Evolutionary conservation across 2,329 filamentous ascomycete species (phyloP), one percentile per base, ranked within the genome.

Genomic region (Verticillium nubilum): DNA sequence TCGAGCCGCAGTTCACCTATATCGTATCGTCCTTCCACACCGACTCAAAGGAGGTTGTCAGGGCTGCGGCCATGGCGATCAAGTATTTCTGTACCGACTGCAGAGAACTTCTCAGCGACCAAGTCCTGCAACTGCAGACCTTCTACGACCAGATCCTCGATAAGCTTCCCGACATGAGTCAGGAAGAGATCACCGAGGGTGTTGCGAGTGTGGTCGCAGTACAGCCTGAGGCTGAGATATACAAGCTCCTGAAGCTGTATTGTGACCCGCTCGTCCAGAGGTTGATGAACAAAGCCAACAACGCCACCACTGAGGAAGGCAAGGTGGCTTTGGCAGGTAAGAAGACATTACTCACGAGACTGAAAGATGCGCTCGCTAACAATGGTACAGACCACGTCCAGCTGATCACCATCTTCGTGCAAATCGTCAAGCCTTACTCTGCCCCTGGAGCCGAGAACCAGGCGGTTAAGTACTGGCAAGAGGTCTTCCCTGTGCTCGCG

Each of bases 81-180:
- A 96, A 96, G 69, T 99, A 95, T 78, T 93, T 99, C 75, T 98
- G 96, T 70, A 92, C 89, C 15, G 95, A 99, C 75, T 99, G 95
- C 79, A 92, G 90, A 66, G 86, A 92, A 69, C 81, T 97, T 35
- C 83, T 99, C 26, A 90, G 91, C 65, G 87, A 84, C 5, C 93
- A 96, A 71, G 91, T 96, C 35, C 74, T 87, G 9, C 91, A 97
- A 68, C 81, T 99, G 17, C 95, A 99, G 73, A 84, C 87, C 3
- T 99, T 99, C 73, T 99, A 97, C 73, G 87, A 96, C 68, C 88
- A 90, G 64, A 89, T 97, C 54, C 82, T 98, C 37, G 91, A 97
- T 72, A 90, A 89, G 67, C 80, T 99, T 17, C 93, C 93, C 7
- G 86, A 88, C 13, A 81, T 86, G 52, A 98, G 94, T 71, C 93